phyloP scores from a whole-genome alignment of 176 grass and related monocot genomes.

The Avena sativa region DNA sequence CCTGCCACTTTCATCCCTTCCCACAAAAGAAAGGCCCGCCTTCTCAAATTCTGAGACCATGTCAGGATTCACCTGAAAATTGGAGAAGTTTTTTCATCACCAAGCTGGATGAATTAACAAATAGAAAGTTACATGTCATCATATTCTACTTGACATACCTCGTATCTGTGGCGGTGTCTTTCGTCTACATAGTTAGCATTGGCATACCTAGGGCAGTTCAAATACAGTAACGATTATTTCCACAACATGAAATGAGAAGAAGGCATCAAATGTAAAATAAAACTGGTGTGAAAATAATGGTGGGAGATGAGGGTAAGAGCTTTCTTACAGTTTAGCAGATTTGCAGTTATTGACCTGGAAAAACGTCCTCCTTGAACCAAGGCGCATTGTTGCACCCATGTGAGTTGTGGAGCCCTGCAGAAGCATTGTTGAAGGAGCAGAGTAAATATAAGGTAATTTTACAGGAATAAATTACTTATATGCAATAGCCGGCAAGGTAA shows the following conservation, averaged over 20 bases:
- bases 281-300: not conserved
- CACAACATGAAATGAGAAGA: slow-evolving; percentile 14
- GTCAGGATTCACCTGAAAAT: slow-evolving; percentile 85
- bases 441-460: not conserved
- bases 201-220: slow-evolving; percentile 63
- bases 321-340: slow-evolving; percentile 86
- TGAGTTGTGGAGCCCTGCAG: slow-evolving; percentile 96
- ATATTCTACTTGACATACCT: slow-evolving; percentile 53
- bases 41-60: slow-evolving; percentile 92
- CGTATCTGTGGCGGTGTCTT: slow-evolving; percentile 94
- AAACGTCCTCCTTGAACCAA: slow-evolving; percentile 90
- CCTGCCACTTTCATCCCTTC: slow-evolving; percentile 72
- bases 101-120: not conserved
- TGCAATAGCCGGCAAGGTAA: not conserved
- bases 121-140: not conserved
- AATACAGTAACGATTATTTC: slow-evolving; percentile 23
- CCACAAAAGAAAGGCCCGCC: slow-evolving; percentile 86
- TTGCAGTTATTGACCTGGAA: slow-evolving; percentile 70
- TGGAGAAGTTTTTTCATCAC: slow-evolving; percentile 17
- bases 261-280: not conserved
- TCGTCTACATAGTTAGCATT: slow-evolving; percentile 75
- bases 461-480: not conserved
- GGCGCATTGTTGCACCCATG: slow-evolving; percentile 97
- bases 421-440: not conserved
- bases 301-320: slow-evolving; percentile 1